phyloP scores from a whole-genome alignment of 305 asterid genomes.

The Fraxinus sp. region DNA sequence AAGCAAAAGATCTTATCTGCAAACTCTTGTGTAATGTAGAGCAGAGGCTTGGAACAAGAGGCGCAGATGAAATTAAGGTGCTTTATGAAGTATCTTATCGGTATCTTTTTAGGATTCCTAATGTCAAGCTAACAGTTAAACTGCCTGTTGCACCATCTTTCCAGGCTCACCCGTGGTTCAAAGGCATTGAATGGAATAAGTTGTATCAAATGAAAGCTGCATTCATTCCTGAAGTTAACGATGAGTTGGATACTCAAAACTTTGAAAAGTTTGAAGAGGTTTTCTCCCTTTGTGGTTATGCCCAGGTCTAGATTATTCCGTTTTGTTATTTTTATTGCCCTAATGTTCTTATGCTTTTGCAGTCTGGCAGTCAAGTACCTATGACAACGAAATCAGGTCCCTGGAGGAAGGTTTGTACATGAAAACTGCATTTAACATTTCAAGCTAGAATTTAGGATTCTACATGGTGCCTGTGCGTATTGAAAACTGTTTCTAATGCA shows the following conservation, averaged over 20 bases:
- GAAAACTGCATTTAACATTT: constrained; percentile 16
- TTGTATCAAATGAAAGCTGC: constrained; percentile 89
- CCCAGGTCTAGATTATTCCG: constrained; percentile 15
- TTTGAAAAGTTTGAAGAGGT: constrained; percentile 96
- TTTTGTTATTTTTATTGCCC: constrained; percentile 19
- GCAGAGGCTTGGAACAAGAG: constrained; percentile 88
- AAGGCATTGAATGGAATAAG: constrained; percentile 68
- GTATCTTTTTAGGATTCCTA: background rate
- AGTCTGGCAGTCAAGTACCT: constrained; percentile 64
- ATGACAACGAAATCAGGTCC: constrained; percentile 81
- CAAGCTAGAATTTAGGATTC: background rate
- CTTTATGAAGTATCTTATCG: constrained; percentile 17
- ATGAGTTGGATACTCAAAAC: constrained; percentile 89
- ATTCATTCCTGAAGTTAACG: constrained; percentile 90
- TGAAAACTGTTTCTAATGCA: background rate
- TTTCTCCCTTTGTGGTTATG: constrained; percentile 22
- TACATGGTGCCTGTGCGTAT: background rate
- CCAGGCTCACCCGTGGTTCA: constrained; percentile 93
- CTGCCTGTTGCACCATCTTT: constrained; percentile 27
- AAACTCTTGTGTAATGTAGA: constrained; percentile 86
- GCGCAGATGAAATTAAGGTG: constrained; percentile 84
- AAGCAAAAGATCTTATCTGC: constrained; percentile 86
- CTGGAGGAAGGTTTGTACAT: constrained; percentile 83
- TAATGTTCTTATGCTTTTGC: constrained; percentile 26
- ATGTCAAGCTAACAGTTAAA: constrained; percentile 4